Evolutionary conservation across 345 rosid species (phyloP).

Genomic region (Heritiera fomes): DNA sequence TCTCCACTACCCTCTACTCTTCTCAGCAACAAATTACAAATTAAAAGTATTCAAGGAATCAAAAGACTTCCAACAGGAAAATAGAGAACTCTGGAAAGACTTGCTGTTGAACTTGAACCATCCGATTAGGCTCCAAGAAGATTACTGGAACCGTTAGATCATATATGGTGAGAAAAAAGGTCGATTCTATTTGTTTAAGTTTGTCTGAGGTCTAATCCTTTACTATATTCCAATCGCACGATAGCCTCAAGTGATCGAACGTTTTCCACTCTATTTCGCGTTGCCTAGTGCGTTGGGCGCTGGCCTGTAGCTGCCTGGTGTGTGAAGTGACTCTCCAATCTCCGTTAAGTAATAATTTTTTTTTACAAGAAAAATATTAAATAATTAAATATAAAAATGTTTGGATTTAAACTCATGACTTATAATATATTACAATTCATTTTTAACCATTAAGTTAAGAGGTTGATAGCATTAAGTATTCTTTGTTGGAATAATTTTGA

Average conservation of each 20-base stretch:
- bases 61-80: neutral
- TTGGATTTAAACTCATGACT: no score
- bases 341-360: neutral
- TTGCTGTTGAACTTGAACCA: constrained; percentile 6
- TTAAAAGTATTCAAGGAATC: neutral
- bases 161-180: neutral
- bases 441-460: no score
- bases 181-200: neutral
- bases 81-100: neutral
- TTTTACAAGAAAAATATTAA: no score
- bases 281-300: neutral
- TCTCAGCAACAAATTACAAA: neutral
- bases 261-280: neutral
- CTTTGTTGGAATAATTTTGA: neutral
- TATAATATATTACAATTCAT: no score
- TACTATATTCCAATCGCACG: neutral
- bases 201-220: neutral
- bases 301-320: neutral
- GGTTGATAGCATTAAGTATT: neutral
- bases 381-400: no score
- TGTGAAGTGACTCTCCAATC: neutral
- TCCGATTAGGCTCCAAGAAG: neutral
- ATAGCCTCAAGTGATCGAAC: constrained; percentile 3
- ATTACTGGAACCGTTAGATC: neutral
- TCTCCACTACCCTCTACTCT: neutral